These are phyloP conservation scores for Pichia norvegensis DNA, from an alignment of 1,139 yeast genomes.

Conservation along the genomic window DNA sequence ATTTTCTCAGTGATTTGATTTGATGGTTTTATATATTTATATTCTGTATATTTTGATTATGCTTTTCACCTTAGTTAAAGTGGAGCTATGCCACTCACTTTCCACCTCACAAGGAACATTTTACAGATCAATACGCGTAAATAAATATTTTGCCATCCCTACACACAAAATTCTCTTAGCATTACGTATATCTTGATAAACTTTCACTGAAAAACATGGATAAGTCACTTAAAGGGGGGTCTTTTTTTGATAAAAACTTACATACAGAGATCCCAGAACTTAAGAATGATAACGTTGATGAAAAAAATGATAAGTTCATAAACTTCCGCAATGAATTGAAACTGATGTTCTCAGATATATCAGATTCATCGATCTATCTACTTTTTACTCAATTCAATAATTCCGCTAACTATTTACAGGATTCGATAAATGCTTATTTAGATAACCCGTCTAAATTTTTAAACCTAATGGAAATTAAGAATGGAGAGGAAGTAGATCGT, in stretches of 20 bases:
- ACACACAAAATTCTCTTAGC: background rate
- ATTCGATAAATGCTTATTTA: constrained; percentile 24
- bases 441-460: constrained; percentile 15
- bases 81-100: too few species aligned
- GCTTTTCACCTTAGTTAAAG: background rate
- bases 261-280: constrained; percentile 3
- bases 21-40: constrained; percentile 3
- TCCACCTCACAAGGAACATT: too few species aligned
- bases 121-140: background rate
- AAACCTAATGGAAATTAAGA: background rate
- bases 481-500: background rate
- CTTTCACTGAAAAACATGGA: background rate
- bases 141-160: background rate
- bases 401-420: constrained; percentile 12
- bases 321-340: constrained; percentile 18
- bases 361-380: constrained; percentile 5
- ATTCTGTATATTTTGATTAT: constrained; percentile 1
- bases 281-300: background rate
- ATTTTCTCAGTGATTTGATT: constrained; percentile 1
- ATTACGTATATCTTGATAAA: background rate
- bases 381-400: constrained; percentile 16
- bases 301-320: constrained; percentile 7
- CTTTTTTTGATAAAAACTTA: constrained; percentile 20
- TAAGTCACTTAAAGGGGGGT: background rate
- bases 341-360: constrained; percentile 17